Evolutionary conservation across 1,284 basidiomycete genomes (phyloP).

Genomic region (Malassezia arunalokei): DNA sequence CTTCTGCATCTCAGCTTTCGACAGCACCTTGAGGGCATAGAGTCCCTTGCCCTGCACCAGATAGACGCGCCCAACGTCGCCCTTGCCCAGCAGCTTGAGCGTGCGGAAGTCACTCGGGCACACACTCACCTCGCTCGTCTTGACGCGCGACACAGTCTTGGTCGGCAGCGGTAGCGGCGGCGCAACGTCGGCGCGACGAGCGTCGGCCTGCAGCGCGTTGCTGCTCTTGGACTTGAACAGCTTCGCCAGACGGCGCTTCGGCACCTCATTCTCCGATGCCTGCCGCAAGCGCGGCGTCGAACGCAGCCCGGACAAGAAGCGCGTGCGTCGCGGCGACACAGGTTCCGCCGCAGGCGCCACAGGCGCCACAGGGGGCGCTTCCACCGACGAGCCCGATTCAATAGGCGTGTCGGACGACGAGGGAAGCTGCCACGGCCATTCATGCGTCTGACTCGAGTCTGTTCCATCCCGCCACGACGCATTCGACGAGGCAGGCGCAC

Average conservation of each 20-base stretch:
- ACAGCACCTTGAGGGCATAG: slow-evolving; percentile 45
- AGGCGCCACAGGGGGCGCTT: background rate
- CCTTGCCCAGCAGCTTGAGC: slow-evolving; percentile 46
- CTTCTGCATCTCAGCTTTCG: slow-evolving; percentile 46
- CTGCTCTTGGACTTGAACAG: slow-evolving; percentile 16
- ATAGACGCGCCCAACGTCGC: slow-evolving; percentile 45
- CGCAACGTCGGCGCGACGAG: background rate
- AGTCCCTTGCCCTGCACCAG: slow-evolving; percentile 36
- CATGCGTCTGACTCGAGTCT: too few relatives aligned
- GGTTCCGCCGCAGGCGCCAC: background rate
- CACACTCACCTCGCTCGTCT: slow-evolving; percentile 55
- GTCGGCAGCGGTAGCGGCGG: background rate
- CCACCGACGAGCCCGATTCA: too few relatives aligned
- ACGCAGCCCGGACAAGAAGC: slow-evolving; percentile 5
- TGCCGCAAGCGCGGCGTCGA: background rate
- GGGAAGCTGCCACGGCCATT: too few relatives aligned
- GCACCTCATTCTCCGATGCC: background rate
- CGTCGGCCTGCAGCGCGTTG: slow-evolving; percentile 1
- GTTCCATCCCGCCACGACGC: too few relatives aligned
- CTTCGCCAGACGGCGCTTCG: slow-evolving; percentile 4
- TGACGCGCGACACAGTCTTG: slow-evolving; percentile 53
- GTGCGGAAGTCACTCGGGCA: slow-evolving; percentile 39
- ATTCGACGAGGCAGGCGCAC: too few relatives aligned
- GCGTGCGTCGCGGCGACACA: background rate
- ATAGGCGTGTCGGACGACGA: too few relatives aligned